Base-by-base conservation (phyloP, 1,284 basidiomycete genomes). In the Ceratobasidium sp. region DNA sequence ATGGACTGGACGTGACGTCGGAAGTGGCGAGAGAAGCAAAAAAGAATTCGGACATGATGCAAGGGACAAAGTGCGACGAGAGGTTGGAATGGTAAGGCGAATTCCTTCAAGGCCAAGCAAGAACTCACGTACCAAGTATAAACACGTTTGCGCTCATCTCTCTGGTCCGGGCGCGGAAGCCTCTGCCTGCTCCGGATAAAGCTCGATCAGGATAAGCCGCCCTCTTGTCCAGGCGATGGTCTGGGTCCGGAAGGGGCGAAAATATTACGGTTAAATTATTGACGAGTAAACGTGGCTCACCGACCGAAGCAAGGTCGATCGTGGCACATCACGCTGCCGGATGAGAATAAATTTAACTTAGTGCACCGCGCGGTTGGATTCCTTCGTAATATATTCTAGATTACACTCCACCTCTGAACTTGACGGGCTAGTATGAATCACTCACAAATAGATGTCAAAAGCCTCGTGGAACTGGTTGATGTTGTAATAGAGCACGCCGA, bases 391-490 rank as follows among this genome's bases (percentile, higher is more conserved):
- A 87, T 79, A 95, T 63, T 97, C 98, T 33, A 53, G 64, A 37
- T 66, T n/a, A 23, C 51, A 66, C 64, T 47, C 99, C 2, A 99
- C 97, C 84, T 99, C 97, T 65, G 95, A 96, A 80, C 99, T 99
- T 88, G 98, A 99, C 0, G 97, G 97, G 82, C 99, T 99, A 85
- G 99, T 96, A 77, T 97, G 92, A 81, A 99, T 99, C 7, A 97
- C 98, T 15, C 97, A 93, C 37, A 97, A 99, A 84, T 99, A 99
- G 11, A 98, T 97, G 81, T 99, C 97, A 35, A 99, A 91, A 0
- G 97, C 97, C 83, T 99, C 97, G 67, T 96, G 94, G 86, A 95
- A 99, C 84, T 99, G 98, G 85, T 97, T 98, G 87, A 99, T 99
- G 84, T 99, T 97, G 89, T 98, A 99, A 85, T 99, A 99, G 1